Evolutionary conservation across 768 basidiomycete species (phyloP), one percentile per base, ranked within the genome.

Genomic region (Sutorius australiensis): DNA sequence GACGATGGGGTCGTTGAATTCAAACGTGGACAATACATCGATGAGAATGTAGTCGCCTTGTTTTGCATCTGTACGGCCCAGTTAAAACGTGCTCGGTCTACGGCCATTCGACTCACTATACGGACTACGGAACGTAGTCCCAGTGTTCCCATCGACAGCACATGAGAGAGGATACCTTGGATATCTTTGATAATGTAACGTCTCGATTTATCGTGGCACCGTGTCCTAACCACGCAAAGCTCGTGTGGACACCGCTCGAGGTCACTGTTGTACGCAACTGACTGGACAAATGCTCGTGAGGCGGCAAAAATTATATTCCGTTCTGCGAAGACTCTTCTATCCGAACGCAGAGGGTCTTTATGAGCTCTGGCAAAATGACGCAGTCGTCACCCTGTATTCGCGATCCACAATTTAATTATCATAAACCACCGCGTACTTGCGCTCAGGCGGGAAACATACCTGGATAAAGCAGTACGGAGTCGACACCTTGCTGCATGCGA

Each of bases 171-270:
- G 68, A 64, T 77, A 70, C 2, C 62, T 54, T 36, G 83, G 68
- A 64, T 77, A 70, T 2, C 62, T 54, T 36, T 79, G 55, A 60
- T 81, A 83, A 58, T 75, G 63, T 14, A 56, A 40, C 43, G 63
- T 67, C 71, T 44, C 72, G 73, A 52, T 60, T 70, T 51, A 87
- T 65, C 50, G 87, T 75, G 6, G 83, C 65, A 17, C 85, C 85
- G 62, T 88, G 73, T 11, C 86, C 83, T 8, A 87, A 67, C 84
- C 85, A 88, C 0, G 83, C 80, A 58, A 85, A 81, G 2, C 81
- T 72, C 3, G 82, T 80, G 57, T 82, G 77, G 28, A 83, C 64
- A 24, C 59, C 58, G 12, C 72, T 44, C 3, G 63, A 58, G 17
- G 74, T 63, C 44, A 70, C 57, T 14, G 79, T 69, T 3, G 73